phyloP scores from a whole-genome alignment of 2,329 filamentous ascomycete genomes.

The Capronia americana region DNA sequence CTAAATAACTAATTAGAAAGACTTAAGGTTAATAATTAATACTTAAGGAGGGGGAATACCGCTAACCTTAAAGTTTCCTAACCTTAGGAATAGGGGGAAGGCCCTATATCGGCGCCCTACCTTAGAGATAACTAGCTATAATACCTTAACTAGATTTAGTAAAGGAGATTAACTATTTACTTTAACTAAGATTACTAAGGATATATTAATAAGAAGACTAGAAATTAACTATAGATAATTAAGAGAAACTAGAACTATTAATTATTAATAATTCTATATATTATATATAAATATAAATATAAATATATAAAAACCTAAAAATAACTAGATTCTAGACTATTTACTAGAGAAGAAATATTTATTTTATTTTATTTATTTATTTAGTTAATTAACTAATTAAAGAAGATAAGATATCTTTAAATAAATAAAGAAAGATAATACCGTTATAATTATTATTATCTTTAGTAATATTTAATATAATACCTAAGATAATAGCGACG shows the following conservation, averaged over 20 bases:
- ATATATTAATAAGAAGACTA: no score
- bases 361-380: not conserved
- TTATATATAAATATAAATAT: not conserved
- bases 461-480: not conserved
- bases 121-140: not conserved
- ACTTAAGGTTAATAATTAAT: not conserved
- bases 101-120: not conserved
- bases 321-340: constrained; percentile 1
- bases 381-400: not conserved
- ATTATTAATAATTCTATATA: no score
- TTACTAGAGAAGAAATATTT: not conserved
- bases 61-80: not conserved
- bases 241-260: no score
- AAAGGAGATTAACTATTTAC: no score
- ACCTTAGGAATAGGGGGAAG: not conserved
- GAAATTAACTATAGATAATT: no score
- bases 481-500: not conserved
- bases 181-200: no score
- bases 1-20: not conserved
- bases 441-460: no score
- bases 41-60: not conserved
- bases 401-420: not conserved
- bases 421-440: not conserved
- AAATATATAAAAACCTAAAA: not conserved
- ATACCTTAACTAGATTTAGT: no score